Evolutionary conservation across 139 green algal genomes (phyloP).

Genomic region (Chlamydomonas eustigma): DNA sequence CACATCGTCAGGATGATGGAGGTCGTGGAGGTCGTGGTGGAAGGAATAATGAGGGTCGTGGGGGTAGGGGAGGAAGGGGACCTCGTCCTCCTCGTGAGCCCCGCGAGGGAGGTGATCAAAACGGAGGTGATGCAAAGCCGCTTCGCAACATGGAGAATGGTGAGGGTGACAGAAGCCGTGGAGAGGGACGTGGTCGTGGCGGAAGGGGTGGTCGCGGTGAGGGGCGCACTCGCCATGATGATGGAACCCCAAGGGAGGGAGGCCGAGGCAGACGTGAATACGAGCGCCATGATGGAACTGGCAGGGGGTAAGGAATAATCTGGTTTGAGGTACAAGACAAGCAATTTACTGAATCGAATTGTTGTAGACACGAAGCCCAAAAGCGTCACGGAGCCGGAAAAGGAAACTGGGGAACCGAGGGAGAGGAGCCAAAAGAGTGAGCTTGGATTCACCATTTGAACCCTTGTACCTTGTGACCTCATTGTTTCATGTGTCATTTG

Average conservation of each 20-base stretch:
- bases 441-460: too few relatives aligned
- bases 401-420: conserved; percentile 77
- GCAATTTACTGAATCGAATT: background rate
- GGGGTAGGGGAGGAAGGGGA: conserved; percentile 29
- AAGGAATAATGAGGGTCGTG: conserved; percentile 18
- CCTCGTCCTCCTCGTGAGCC: conserved; percentile 45
- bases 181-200: conserved; percentile 31
- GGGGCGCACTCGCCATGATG: conserved; percentile 51
- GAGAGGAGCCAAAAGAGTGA: conserved; percentile 54
- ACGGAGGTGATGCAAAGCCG: background rate
- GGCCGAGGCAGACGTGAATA: background rate
- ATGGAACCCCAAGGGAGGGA: background rate
- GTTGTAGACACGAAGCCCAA: conserved; percentile 66
- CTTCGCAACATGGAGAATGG: conserved; percentile 8
- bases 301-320: conserved; percentile 66
- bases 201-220: conserved; percentile 28
- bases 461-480: too few relatives aligned
- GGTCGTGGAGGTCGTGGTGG: conserved; percentile 22
- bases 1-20: background rate
- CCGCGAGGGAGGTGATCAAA: background rate
- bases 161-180: conserved; percentile 14
- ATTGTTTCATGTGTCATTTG: background rate
- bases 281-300: conserved; percentile 44
- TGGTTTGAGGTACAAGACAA: background rate
- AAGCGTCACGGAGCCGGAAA: conserved; percentile 73